These are phyloP conservation scores for Papiliotrema nemorosa DNA, from an alignment of 1,284 basidiomycete genomes.

Conservation along the genomic window DNA sequence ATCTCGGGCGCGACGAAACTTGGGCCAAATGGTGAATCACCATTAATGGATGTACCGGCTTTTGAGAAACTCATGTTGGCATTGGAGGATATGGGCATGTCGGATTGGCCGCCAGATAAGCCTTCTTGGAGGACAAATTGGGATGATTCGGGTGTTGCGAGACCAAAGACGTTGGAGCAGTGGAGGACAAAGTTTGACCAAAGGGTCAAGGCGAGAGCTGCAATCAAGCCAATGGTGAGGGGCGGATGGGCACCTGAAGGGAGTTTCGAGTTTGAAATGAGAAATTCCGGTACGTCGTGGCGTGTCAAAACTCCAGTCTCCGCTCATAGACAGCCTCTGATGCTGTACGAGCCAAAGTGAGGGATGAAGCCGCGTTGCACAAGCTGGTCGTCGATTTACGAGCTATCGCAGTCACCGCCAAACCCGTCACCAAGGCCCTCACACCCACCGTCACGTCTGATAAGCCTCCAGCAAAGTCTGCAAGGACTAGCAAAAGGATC, in stretches of 20 bases:
- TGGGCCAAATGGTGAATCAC: neutral
- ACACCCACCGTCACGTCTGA: slow-evolving; percentile 1
- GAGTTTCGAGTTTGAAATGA: slow-evolving; percentile 45
- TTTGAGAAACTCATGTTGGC: slow-evolving; percentile 34
- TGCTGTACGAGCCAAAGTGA: slow-evolving; percentile 15
- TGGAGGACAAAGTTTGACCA: slow-evolving; percentile 26
- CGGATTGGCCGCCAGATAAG: slow-evolving; percentile 34
- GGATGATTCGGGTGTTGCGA: neutral
- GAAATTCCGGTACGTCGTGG: slow-evolving; percentile 30
- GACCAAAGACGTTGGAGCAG: slow-evolving; percentile 17
- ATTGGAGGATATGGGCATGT: slow-evolving; percentile 32
- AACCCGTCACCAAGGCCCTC: slow-evolving; percentile 13
- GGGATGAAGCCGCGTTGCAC: slow-evolving; percentile 29
- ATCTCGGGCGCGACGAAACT: neutral
- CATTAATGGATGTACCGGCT: slow-evolving; percentile 20
- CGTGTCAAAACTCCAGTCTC: too few species aligned
- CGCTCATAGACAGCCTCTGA: slow-evolving; percentile 19
- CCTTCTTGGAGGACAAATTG: slow-evolving; percentile 31
- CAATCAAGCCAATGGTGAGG: slow-evolving; percentile 25
- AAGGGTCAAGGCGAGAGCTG: slow-evolving; percentile 16
- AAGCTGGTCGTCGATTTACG: slow-evolving; percentile 37
- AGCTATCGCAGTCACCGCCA: slow-evolving; percentile 28
- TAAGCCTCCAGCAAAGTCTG: slow-evolving; percentile 10
- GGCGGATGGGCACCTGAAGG: slow-evolving; percentile 48
- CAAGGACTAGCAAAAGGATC: slow-evolving; percentile 12